Evolutionary conservation across 2,329 filamentous ascomycete genomes (phyloP), one percentile per base, ranked within the genome.

Genomic region (Neofusicoccum ribis): DNA sequence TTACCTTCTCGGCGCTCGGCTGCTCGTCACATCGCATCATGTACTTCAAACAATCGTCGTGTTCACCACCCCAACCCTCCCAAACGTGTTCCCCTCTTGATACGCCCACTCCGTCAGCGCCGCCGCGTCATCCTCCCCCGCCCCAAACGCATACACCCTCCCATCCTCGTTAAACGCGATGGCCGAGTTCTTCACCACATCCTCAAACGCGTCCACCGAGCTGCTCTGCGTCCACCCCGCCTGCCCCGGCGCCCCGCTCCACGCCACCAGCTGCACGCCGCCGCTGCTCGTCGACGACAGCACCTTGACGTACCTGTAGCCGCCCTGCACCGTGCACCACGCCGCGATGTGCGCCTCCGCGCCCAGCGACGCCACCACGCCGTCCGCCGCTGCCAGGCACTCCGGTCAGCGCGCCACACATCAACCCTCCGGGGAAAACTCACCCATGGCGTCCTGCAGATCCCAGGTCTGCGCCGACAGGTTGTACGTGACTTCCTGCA

Each of bases 101-200:
- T 72, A 60, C 39, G 73, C 69, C 59, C 76, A 73, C 44, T 77
- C 75, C 2, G 74, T 74, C 72, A 76, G 74, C 64, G 76, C 76
- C 0, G 76, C 74, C 0, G 74, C 73, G 0, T 74, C 76, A 15
- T 76, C 70, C 60, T 71, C 75, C 2, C 37, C 63, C 7, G 71
- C 71, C 36, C 65, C 62, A 0, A 70, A 69, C 1, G 71, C 73
- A n/a, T 76, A 74, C 23, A 69, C 65, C 52, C 75, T 77, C 5
- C 70, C 58, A 3, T 68, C 58, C 67, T 71, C 70, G 15, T 70
- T 74, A 68, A 74, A 77, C 3, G 77, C 65, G 8, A 74, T 70
- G 27, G 74, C 75, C 44, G 50, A 52, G n/a, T 52, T 20, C 50
- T 12, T 37, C 5, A 20, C 50, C 15, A 52, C 50, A 12, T 17